Evolutionary conservation across 2,329 filamentous ascomycete genomes (phyloP), one percentile per base, ranked within the genome.

Genomic region (Sporothrix pallida): DNA sequence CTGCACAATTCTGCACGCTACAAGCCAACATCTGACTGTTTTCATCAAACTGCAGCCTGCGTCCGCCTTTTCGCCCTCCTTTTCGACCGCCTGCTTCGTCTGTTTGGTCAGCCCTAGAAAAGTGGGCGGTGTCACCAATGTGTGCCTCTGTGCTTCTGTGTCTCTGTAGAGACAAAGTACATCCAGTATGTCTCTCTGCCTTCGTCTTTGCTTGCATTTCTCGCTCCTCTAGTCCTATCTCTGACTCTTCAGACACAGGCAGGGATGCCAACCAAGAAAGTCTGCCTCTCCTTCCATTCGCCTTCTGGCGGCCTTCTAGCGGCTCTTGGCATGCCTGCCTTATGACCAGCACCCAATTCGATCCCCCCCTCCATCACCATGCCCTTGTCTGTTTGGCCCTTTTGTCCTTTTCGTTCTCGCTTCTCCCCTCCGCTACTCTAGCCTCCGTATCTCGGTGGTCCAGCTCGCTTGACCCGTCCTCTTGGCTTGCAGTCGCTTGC

Each of bases 301-400:
- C 52, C 67, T 74, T 74, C 72, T 74, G 68, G 68, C 68, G 72
- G 44, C 58, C 72, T 74, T 74, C 72, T 74, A 74, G 72, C 68
- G 72, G 13, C 31, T 10, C 26, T 68, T 74, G 52, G 72, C 72
- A 37, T 20, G 37, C 13, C 37, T 1, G 26, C 70, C 70, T 63
- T 65, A 7, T 52, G 37, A 23, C 23, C 52, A 46, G 12, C 67
- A 15, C 46, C 9, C 65, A 44, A 31, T 17, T 50, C 54, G 54
- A 10, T 26, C 37, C 63, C n/a, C 71, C 56, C 46, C 23, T 31
- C 42, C 48, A 44, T 71, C 17, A 6, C 13, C 56, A 8, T n/a
- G 42, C 70, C 54, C 48, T 50, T 50, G 60, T 63, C 60, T 63
- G 42, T 46, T 17, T 52, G 50, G 50, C 50, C 71, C 50, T 68